Percentiles rank a stretch among this genome's conserved stretches.
These are phyloP conservation scores for Calonectria naviculata DNA, from an alignment of 2,329 filamentous ascomycete genomes.

Conservation along the genomic window DNA sequence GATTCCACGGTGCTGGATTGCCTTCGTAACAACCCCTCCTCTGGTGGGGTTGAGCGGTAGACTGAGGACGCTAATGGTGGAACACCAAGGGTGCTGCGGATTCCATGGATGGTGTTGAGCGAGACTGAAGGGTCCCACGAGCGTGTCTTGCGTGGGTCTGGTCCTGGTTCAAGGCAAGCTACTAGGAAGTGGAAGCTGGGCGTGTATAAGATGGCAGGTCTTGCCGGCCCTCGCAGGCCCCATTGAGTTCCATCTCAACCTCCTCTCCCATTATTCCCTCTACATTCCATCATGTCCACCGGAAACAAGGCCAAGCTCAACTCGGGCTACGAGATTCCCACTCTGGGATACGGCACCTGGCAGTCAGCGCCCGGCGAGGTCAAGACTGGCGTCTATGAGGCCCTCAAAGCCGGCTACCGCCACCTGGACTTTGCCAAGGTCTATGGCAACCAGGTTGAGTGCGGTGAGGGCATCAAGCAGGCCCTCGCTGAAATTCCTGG, in stretches of 20 bases:
- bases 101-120: neutral
- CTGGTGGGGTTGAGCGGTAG: neutral
- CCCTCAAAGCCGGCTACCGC: conserved; percentile 71
- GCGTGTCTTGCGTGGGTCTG: neutral
- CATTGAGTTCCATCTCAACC: neutral
- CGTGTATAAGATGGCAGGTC: neutral
- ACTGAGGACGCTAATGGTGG: neutral
- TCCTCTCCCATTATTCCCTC: neutral
- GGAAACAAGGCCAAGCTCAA: conserved; percentile 68
- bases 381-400: conserved; percentile 71
- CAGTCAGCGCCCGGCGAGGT: conserved; percentile 74
- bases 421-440: conserved; percentile 66
- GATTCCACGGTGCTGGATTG: neutral
- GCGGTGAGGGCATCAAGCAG: conserved; percentile 64
- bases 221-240: neutral
- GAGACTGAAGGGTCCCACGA: neutral
- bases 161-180: neutral
- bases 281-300: conserved; percentile 50
- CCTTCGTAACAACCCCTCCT: neutral
- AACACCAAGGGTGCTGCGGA: conserved; percentile 46
- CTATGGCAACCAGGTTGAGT: conserved; percentile 74
- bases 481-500: conserved; percentile 58
- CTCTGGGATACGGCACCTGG: conserved; percentile 72
- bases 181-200: neutral
- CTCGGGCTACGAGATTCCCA: conserved; percentile 73